A percentile compares a stretch with the other conserved stretches of the same genome.
Conservation (phyloP, 345 rosid genomes). For the Brassica nigra region DNA sequence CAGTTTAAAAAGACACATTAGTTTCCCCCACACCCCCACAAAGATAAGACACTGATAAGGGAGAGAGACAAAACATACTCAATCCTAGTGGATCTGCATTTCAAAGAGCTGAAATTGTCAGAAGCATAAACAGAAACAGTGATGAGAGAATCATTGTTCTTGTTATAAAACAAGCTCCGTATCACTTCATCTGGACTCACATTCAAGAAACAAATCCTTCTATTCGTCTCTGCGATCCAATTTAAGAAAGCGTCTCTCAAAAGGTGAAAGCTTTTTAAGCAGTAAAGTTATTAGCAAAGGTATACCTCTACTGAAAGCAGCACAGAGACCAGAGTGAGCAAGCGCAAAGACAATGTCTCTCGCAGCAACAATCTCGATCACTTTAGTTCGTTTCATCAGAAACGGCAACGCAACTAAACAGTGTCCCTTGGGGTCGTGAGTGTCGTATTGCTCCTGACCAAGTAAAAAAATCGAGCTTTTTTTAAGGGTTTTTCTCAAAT, state of each 20-base stretch:
- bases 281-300: background rate
- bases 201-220: conserved; percentile 79
- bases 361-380: conserved; percentile 93
- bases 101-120: conserved; percentile 87
- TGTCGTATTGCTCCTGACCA: conserved; percentile 83
- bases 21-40: background rate
- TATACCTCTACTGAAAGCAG: conserved; percentile 91
- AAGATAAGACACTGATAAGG: background rate
- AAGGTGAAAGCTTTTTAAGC: background rate
- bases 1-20: conserved; percentile 8
- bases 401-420: conserved; percentile 73
- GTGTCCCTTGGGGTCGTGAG: conserved; percentile 89
- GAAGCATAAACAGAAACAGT: conserved; percentile 95
- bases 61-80: conserved; percentile 53
- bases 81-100: conserved; percentile 90
- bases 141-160: conserved; percentile 93
- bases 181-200: conserved; percentile 91
- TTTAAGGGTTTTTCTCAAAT: conserved; percentile 27
- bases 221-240: conserved; percentile 65
- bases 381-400: conserved; percentile 83
- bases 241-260: background rate
- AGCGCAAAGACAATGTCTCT: conserved; percentile 67
- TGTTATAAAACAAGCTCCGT: conserved; percentile 82
- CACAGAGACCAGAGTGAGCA: conserved; percentile 60
- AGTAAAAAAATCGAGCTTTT: background rate